Conservation (phyloP, 257 asterid genomes). For the Linderniella brevidens region DNA sequence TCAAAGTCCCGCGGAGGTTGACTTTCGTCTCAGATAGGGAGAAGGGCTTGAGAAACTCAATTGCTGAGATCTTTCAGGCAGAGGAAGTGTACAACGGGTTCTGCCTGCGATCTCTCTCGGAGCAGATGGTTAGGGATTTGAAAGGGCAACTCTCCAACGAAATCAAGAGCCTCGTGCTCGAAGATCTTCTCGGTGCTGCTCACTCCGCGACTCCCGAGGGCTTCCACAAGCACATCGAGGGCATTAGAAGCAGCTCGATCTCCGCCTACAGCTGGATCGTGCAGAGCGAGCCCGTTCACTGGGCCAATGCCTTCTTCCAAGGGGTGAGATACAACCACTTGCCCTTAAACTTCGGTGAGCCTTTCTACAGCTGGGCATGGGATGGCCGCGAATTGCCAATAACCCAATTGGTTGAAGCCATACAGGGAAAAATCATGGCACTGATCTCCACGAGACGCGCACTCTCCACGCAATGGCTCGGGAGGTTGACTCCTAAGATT, state of each 20-base stretch:
- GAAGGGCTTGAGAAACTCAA: conserved; percentile 67
- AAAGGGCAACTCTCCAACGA: conserved; percentile 73
- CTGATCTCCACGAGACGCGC: conserved; percentile 38
- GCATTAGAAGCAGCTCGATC: conserved; percentile 53
- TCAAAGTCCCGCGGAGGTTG: conserved; percentile 39
- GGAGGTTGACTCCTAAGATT: conserved; percentile 69
- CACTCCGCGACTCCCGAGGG: conserved; percentile 47
- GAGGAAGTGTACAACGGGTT: conserved; percentile 69
- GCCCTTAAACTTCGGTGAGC: conserved; percentile 70
- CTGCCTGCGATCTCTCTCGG: conserved; percentile 68
- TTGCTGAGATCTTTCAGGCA: conserved; percentile 46
- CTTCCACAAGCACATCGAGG: conserved; percentile 54
- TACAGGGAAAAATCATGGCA: conserved; percentile 55
- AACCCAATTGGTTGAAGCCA: conserved; percentile 79
- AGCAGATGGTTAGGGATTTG: conserved; percentile 65
- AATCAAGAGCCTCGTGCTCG: conserved; percentile 67
- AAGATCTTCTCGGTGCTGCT: conserved; percentile 65
- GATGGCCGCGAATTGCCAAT: conserved; percentile 90
- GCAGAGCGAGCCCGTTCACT: conserved; percentile 80
- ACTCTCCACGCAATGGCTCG: conserved; percentile 43
- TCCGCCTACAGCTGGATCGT: conserved; percentile 79
- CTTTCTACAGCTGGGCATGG: conserved; percentile 70
- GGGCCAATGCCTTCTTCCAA: conserved; percentile 76
- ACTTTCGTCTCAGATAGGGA: conserved; percentile 84
- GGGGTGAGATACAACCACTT: conserved; percentile 76